These are phyloP conservation scores for Phragmites australis DNA, from an alignment of 176 grass and related monocot species.

Conservation along the genomic window DNA sequence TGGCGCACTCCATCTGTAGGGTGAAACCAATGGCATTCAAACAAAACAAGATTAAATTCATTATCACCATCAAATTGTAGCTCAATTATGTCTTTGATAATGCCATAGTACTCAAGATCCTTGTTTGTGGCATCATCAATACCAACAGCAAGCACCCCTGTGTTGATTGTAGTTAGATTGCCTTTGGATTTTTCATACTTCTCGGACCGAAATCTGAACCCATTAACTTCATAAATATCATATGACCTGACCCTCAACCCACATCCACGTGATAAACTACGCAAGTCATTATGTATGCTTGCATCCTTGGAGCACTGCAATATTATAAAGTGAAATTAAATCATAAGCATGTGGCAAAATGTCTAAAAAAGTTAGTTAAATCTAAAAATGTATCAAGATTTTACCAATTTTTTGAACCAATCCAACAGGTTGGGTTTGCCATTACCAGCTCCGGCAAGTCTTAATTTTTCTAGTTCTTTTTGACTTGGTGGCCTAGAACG, in stretches of 20 bases:
- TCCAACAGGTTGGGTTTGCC: slow-evolving; percentile 9
- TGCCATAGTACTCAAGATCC: too few relatives aligned
- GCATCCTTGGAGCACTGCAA: slow-evolving; percentile 2
- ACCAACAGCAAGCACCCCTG: not conserved
- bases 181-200: slow-evolving; percentile 11
- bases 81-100: too few relatives aligned
- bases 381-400: too few relatives aligned
- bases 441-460: not conserved
- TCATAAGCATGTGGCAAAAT: too few relatives aligned
- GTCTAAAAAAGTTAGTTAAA: too few relatives aligned
- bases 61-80: too few relatives aligned
- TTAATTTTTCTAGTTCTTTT: not conserved
- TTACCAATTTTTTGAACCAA: slow-evolving; percentile 22
- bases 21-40: too few relatives aligned
- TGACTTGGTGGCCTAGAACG: not conserved
- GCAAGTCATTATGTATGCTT: not conserved
- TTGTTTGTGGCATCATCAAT: not conserved
- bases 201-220: not conserved
- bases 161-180: not conserved
- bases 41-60: too few relatives aligned
- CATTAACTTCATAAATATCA: slow-evolving; percentile 10
- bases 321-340: not conserved
- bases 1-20: too few relatives aligned
- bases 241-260: not conserved
- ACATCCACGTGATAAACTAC: not conserved